A percentile compares a stretch with the other conserved stretches of the same genome.
Conservation (phyloP, 371 early-diverging fungal genomes). For the Capillidium rhysosporum region DNA sequence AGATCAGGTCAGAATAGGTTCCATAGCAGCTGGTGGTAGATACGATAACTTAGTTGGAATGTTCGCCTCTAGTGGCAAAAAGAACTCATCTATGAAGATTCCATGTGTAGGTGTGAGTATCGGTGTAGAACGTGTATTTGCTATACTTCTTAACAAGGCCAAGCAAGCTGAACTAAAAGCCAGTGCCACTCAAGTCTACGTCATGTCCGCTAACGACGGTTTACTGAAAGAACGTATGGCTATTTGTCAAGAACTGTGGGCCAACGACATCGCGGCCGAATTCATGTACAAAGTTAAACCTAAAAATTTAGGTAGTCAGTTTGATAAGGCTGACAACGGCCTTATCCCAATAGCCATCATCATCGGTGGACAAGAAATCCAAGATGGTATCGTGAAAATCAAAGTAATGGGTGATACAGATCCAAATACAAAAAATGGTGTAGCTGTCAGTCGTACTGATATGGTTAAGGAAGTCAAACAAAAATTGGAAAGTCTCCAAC, state of each 20-base stretch:
- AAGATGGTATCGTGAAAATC: constrained; percentile 53
- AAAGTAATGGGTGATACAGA: constrained; percentile 58
- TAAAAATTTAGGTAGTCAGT: constrained; percentile 63
- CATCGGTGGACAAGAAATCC: constrained; percentile 70
- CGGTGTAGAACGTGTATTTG: constrained; percentile 95
- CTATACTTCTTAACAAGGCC: constrained; percentile 51
- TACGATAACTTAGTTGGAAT: constrained; percentile 97
- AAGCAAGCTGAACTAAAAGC: constrained; percentile 43
- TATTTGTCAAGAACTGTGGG: constrained; percentile 73
- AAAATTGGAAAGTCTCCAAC: constrained; percentile 11
- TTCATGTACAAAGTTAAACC: constrained; percentile 86
- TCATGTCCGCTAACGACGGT: constrained; percentile 73
- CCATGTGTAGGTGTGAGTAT: constrained; percentile 97
- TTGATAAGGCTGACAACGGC: constrained; percentile 58
- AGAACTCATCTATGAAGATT: constrained; percentile 44
- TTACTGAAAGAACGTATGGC: constrained; percentile 82
- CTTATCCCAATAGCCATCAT: constrained; percentile 79
- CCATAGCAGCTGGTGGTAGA: constrained; percentile 97
- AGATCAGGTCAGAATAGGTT: constrained; percentile 80
- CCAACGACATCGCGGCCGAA: constrained; percentile 66
- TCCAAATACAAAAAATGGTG: constrained; percentile 23
- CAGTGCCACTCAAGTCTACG: constrained; percentile 72
- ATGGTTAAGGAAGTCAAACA: constrained; percentile 44
- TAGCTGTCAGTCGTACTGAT: constrained; percentile 27
- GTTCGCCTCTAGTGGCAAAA: constrained; percentile 49